Base-by-base conservation (phyloP, 2,329 filamentous ascomycete species). In the Exserohilum rostratum region DNA sequence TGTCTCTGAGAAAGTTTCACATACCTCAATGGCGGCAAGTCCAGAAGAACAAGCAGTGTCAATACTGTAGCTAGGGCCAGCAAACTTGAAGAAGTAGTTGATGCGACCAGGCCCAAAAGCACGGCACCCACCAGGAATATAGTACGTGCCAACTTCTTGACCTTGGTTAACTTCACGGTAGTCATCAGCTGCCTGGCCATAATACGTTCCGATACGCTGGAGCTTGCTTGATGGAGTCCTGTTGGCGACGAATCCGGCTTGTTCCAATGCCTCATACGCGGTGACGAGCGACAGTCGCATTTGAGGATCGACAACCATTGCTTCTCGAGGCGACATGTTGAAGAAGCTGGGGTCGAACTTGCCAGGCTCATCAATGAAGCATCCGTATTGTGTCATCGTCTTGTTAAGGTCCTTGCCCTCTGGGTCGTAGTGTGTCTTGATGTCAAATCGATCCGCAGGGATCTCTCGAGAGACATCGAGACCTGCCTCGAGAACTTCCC, bases 31-130 rank as follows among this genome's bases (percentile, higher is more conserved):
- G 0, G 72, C 71, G 5, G 71, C 66, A 6, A 76, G 56, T 4
- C 68, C 66, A 6, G 71, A 73, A 3, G 75, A 73, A 39, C 75
- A 77, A 2, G 74, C 75, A 0, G 74, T 72, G 47, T 77, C 74
- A 3, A 76, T 60, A 7, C 67, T 66, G 15, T 61, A 65, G 45
- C 80, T 82, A 0, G 82, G 82, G 2, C 74, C 73, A 45, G 58
- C 58, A n/a, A 75, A 65, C 39, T 73, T 64, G 34, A 74, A 64
- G 49, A 62, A 62, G 40, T 68, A 71, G 48, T 80, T 81, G 55
- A 82, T 76, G 3, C 83, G 77, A 0, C 82, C 83, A 0, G 80
- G 78, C 0, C 73, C 77, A 51, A 85, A 86, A 0, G 82, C 83
- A 17, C 83, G 73, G 9, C 74, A 72, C 22, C 77, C 78, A n/a